Conservation (phyloP, 2,329 filamentous ascomycete species). For the Elsinoe ampelina region DNA sequence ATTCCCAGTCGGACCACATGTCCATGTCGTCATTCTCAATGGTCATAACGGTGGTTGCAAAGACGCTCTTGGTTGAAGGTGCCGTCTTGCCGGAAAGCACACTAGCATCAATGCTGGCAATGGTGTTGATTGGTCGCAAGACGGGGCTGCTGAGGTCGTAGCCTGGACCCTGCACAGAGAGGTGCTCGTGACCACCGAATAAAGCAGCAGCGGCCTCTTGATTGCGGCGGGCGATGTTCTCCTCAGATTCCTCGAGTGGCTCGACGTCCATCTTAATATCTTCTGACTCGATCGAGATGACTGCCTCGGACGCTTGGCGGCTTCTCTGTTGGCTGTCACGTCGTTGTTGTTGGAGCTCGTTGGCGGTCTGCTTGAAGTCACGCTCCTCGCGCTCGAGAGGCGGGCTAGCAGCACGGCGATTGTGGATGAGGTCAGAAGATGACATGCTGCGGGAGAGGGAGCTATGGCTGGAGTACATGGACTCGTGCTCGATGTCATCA, state of each 20-base stretch:
- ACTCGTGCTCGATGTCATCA: constrained; percentile 47
- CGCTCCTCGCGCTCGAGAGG: constrained; percentile 89
- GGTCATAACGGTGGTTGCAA: constrained; percentile 18
- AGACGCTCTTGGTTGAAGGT: not conserved
- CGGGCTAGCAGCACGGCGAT: constrained; percentile 68
- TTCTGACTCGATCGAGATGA: constrained; percentile 23
- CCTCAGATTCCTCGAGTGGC: constrained; percentile 37
- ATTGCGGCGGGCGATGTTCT: constrained; percentile 42
- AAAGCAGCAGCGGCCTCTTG: constrained; percentile 40
- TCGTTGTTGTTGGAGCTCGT: constrained; percentile 57
- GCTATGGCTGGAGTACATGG: constrained; percentile 49
- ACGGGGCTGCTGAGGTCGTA: constrained; percentile 40
- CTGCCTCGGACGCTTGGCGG: constrained; percentile 24
- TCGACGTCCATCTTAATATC: constrained; percentile 29
- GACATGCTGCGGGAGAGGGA: constrained; percentile 29
- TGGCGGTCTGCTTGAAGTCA: constrained; percentile 93
- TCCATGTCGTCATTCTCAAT: constrained; percentile 21
- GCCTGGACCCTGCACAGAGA: constrained; percentile 37
- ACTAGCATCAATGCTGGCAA: constrained; percentile 10
- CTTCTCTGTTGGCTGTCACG: constrained; percentile 32
- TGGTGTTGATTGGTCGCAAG: constrained; percentile 29
- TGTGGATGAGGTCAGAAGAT: constrained; percentile 42
- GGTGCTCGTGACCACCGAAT: constrained; percentile 36
- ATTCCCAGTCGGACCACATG: constrained; percentile 25
- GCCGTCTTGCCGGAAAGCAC: constrained; percentile 10